Base-by-base conservation (phyloP, 2,329 filamentous ascomycete genomes). In the Calycina herbarum region DNA sequence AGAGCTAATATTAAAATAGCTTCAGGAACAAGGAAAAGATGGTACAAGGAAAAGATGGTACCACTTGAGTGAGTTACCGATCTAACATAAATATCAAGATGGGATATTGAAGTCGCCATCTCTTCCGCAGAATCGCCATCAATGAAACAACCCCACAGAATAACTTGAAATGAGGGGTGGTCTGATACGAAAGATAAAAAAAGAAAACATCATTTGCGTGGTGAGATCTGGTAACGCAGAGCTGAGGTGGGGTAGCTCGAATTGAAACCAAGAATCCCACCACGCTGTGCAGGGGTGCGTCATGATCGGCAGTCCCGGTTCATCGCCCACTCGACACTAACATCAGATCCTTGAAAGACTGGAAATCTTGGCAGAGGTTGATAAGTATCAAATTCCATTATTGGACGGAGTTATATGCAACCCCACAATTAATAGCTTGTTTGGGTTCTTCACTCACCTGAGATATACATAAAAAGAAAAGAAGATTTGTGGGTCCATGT, bases 261-360 rank as follows among this genome's bases (percentile, higher is more conserved):
- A 61, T 57, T 4, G 48, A 29, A 61, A 61, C n/a, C 27, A 31
- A n/a, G 63, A 57, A 61, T n/a, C 20, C 31, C 27, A 29, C 62
- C 63, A 64, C 63, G 63, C 62, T 60, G 57, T n/a, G 40, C 56
- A 62, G 48, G 59, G 59, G 20, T 62, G 54, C 69, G 67, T 70
- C 67, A 70, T 70, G 67, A 69, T 69, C 69, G 69, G 67, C 67
- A 61, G 58, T 38, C 64, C 45, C 45, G 45, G 45, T 27, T 51
- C 45, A 27, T 51, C 35, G 35, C 35, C 35, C 2, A 38, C 35
- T 38, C 35, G 5, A 38, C 35, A 8, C 35, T 38, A 38, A 38
- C 35, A 11, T 38, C 20, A 51, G 2, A 51, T 51, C 45, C 45
- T 51, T 51, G 45, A 51, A 20, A 24, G 63, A 56, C 48, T 51